phyloP scores from a whole-genome alignment of 2,329 filamentous ascomycete species.

The Fusarium ambrosium region DNA sequence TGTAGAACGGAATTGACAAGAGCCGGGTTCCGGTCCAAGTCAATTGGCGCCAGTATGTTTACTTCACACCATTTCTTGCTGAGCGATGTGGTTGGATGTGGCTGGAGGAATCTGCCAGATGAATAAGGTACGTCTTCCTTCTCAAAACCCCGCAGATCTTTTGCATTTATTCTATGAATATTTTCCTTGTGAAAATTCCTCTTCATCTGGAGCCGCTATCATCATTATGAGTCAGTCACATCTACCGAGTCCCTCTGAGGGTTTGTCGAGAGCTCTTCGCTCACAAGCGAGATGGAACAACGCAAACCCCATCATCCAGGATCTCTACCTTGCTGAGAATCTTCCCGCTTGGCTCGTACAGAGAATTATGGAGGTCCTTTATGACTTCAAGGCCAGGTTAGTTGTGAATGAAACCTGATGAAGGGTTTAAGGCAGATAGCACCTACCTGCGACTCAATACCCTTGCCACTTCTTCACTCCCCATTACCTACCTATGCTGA shows the following conservation, averaged over 20 bases:
- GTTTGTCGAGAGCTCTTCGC: not conserved
- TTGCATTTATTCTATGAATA: not conserved
- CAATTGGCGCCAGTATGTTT: not conserved
- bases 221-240: not conserved
- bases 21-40: not conserved
- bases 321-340: not conserved
- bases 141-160: not conserved
- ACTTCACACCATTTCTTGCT: not conserved
- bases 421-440: no score
- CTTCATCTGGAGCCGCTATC: no score
- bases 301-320: not conserved
- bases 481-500: not conserved
- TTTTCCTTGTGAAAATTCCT: not conserved
- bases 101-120: not conserved
- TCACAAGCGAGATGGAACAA: not conserved
- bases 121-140: not conserved
- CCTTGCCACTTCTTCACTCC: not conserved
- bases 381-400: not conserved
- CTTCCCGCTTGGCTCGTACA: not conserved
- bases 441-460: not conserved
- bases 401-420: not conserved
- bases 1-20: not conserved
- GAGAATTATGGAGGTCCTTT: not conserved
- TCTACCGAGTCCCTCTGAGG: not conserved
- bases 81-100: not conserved